A percentile compares a stretch with the other conserved stretches of the same genome.
Evolutionary conservation across 2,329 filamentous ascomycete genomes (phyloP).

Genomic region (Cryphonectria radicalis): DNA sequence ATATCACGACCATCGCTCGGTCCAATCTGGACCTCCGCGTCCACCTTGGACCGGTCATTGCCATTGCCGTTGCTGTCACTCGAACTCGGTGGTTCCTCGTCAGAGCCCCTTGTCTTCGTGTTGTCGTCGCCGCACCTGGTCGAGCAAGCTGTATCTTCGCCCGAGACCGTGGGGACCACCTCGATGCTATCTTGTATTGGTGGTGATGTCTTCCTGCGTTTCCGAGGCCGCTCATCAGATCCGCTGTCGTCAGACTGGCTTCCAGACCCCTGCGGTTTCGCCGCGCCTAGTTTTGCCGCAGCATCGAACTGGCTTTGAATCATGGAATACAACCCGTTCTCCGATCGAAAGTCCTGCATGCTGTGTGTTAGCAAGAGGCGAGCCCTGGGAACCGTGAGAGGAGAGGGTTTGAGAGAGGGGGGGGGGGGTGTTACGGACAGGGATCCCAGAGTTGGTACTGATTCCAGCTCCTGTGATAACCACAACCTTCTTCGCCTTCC

Average conservation of each 20-base stretch:
- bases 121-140: conserved; percentile 8
- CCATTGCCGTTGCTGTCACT: not conserved
- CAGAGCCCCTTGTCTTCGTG: conserved; percentile 1
- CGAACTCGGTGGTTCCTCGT: not conserved
- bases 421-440: conserved; percentile 51
- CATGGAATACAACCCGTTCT: conserved; percentile 73
- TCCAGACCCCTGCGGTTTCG: conserved; percentile 38
- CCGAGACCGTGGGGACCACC: conserved; percentile 11
- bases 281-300: conserved; percentile 43
- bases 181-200: conserved; percentile 27
- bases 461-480: conserved; percentile 75
- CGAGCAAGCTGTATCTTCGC: not conserved
- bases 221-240: conserved; percentile 36
- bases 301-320: conserved; percentile 71
- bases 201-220: conserved; percentile 28
- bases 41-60: not conserved
- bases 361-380: conserved; percentile 30
- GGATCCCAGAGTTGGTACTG: conserved; percentile 76
- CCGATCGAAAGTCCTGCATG: conserved; percentile 69
- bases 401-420: not conserved
- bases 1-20: not conserved
- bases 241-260: conserved; percentile 36
- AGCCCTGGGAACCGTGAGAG: not conserved
- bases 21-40: not conserved
- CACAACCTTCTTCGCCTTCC: conserved; percentile 70